Evolutionary conservation across 1,284 basidiomycete genomes (phyloP), one percentile per base, ranked within the genome.

Genomic region (Paramarasmius palmivorus): DNA sequence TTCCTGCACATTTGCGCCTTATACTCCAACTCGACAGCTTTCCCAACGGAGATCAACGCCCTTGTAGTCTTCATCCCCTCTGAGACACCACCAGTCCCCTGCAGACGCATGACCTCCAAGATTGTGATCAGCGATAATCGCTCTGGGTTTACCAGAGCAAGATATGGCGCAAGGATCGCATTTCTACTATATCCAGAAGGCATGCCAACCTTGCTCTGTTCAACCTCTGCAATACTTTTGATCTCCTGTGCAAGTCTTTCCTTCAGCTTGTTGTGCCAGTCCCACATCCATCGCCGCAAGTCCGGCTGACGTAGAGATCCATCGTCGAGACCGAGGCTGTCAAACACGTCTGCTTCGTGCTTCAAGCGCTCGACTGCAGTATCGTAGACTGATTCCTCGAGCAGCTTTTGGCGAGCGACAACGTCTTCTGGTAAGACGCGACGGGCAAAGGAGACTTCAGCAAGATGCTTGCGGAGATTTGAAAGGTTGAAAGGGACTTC

Each of bases 31-130:
- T 98, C 95, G 38, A 98, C 82, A 0, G 92, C 91, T 57, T 82
- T 86, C 0, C 95, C 96, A 25, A 98, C 83, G 0, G 79, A 70
- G n/a, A 97, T 73, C 52, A 97, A 76, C 0, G 92, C 92, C 1
- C 93, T 81, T 1, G 94, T 83, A 0, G 93, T 90, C 73, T 97
- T 97, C 88, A 97, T 93, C 1, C 95, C 96, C 51, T 92, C 86
- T 0, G 77, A 66, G 7, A 94, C 80, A 25, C 92, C 92, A 17
- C 91, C 90, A 1, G 83, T 79, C 4, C 90, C 89, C 41, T 89
- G 83, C 41, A 95, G 72, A 15, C 92, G 84, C 90, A 98, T 92
- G 49, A 95, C 69, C 68, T 98, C 95, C 34, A 96, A 79, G 58
- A 98, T 93, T 3, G 91, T 91, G 64, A 98, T 88, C 20, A 98